Evolutionary conservation across 176 grass and related monocot species (phyloP).

Genomic region (Lolium perenne): DNA sequence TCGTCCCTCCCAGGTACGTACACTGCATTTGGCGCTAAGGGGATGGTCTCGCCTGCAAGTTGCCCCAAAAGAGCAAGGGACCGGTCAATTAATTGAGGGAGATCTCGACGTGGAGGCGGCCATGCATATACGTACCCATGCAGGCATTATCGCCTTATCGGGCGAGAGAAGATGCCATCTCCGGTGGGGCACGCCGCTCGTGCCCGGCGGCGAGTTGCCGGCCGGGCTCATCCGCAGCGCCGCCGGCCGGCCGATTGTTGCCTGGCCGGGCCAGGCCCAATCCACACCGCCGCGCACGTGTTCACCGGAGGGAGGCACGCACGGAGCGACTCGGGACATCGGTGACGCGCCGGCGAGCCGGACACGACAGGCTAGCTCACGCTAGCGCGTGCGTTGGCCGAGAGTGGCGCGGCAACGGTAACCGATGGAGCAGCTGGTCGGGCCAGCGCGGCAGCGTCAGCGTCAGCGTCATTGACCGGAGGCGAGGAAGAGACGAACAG

Average conservation of each 20-base stretch:
- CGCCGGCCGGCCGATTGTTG: neutral
- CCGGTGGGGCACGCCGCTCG: constrained; percentile 37
- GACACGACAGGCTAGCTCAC: neutral
- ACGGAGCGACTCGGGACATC: too few species aligned
- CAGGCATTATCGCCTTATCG: neutral
- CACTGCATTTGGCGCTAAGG: constrained; percentile 47
- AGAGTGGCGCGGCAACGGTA: constrained; percentile 8
- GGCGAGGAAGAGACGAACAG: neutral
- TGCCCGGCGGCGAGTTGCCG: constrained; percentile 45
- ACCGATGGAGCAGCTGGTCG: neutral
- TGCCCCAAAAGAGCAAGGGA: constrained; percentile 12
- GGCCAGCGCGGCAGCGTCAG: neutral
- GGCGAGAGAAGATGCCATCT: neutral
- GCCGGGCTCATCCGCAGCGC: constrained; percentile 9
- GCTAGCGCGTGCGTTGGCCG: neutral
- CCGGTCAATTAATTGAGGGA: constrained; percentile 29
- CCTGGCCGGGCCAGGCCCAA: neutral
- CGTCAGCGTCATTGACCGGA: constrained; percentile 17
- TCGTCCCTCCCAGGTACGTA: constrained; percentile 12
- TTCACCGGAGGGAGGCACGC: neutral
- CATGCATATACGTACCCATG: neutral
- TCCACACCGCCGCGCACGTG: neutral
- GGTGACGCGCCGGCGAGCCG: neutral
- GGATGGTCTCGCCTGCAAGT: constrained; percentile 26
- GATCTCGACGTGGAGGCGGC: constrained; percentile 29